Base-by-base conservation (phyloP, 2,329 filamentous ascomycete genomes). In the Neurospora sp. region DNA sequence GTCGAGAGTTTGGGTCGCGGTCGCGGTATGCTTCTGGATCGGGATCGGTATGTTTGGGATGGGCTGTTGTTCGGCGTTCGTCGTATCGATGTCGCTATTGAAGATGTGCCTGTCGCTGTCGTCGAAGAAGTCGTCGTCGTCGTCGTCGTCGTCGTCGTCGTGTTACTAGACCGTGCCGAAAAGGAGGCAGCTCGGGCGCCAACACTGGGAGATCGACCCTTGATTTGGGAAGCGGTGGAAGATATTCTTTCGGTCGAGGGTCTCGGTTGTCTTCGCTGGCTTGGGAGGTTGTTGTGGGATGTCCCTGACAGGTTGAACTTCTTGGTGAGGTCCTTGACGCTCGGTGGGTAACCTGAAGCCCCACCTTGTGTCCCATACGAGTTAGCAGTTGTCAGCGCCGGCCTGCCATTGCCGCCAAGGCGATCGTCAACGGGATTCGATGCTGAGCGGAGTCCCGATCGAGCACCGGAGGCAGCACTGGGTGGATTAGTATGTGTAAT, bases 281-380 rank as follows among this genome's bases (percentile, higher is more conserved):
- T 62, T 62, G 52, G 13, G 28, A 28, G 19, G 19, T n/a, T 58
- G 23, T 58, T 58, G 28, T 62, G 52, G 52, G 23, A 62, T 62
- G 52, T 36, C 52, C 52, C 52, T 66, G 79, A 88, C 76, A 90
- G 88, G 79, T 95, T 91, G 80, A 95, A 96, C 69, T 87, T 89
- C 79, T 90, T 92, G 76, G 91, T 89, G 73, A 96, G 83, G 77
- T 96, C 92, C 80, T 90, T 93, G 74, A 96, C 91, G 71, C 90
- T 94, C n/a, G 89, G 84, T 74, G 90, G 85, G 62, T 77, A 74
- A 36, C 0, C 33, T 8, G 33, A 36, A 11, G 75, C 68, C 10
- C 70, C 70, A 28, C 70, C 52, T 68, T 76, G 46, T 23, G 58
- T 62, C 23, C 52, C 52, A 62, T 62, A 62, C 52, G 52, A 62